Conservation (phyloP, 208 protist genomes). For the Crithidia acanthocephali region DNA sequence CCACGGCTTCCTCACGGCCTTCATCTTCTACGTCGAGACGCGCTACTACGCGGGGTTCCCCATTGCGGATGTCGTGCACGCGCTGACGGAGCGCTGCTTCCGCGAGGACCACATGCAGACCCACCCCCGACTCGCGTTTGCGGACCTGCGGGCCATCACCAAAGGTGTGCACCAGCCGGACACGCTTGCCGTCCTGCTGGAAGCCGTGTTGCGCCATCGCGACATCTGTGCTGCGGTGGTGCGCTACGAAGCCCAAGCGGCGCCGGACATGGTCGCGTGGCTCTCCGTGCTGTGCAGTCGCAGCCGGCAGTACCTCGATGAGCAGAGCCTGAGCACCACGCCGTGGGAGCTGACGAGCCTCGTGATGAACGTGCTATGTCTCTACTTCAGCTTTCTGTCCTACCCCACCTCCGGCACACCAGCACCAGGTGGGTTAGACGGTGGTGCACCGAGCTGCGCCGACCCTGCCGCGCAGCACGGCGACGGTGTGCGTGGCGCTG, state of each 20-base stretch:
- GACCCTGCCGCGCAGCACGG: neutral
- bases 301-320: constrained; percentile 46
- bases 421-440: neutral
- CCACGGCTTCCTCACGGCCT: constrained; percentile 57
- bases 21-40: constrained; percentile 73
- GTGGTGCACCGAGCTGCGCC: neutral
- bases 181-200: constrained; percentile 59
- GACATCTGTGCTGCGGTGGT: constrained; percentile 41
- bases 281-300: constrained; percentile 52
- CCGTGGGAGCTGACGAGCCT: constrained; percentile 66
- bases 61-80: constrained; percentile 47
- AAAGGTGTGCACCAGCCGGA: constrained; percentile 72
- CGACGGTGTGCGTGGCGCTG: neutral
- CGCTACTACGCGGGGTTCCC: constrained; percentile 77
- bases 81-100: constrained; percentile 47
- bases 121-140: constrained; percentile 42
- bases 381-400: constrained; percentile 45
- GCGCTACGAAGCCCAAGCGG: constrained; percentile 23
- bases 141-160: constrained; percentile 67
- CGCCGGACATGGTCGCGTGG: constrained; percentile 51
- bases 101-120: constrained; percentile 31
- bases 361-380: constrained; percentile 45
- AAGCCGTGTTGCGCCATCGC: constrained; percentile 42
- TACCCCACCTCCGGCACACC: constrained; percentile 17
- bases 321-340: constrained; percentile 43